Base-by-base conservation (phyloP, 768 basidiomycete species). In the Cystobasidium onofrii region DNA sequence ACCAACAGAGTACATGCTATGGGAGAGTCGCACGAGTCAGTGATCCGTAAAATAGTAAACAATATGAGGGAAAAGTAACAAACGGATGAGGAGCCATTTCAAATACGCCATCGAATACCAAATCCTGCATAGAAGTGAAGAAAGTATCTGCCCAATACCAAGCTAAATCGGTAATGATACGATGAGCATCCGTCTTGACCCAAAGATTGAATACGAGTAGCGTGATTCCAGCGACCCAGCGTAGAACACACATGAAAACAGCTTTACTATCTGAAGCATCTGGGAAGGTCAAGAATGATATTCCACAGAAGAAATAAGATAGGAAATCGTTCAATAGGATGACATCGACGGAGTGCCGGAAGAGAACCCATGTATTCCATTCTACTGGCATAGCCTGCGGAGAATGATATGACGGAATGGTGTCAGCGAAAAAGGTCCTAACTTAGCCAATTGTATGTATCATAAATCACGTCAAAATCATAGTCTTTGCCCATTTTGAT, bases 51-150 rank as follows among this genome's bases (percentile, higher is more conserved):
- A 57, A 29, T 31, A 52, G 10, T 12, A 23, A 17, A 13, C 0
- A 15, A 29, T 13, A 33, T 7, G 61, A 6, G 20, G 18, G 13
- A 10, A 27, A 29, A 46, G 43, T 61, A 17, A 31, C 17, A 65
- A 46, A 54, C 41, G 41, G 90, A 79, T 92, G 91, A 1, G 90
- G 90, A 2, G 91, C 89, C 46, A 93, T 84, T 80, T 98, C 95
- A 77, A 97, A 99, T 20, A 99, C 95, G 18, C 96, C 96, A 80
- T 99, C 95, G 78, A 99, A 99, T 1, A 97, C 89, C 17, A 98
- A 85, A 52, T 89, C 81, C 74, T 83, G 78, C 63, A 83, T 80
- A 75, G 81, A 79, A 39, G 39, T 25, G 27, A 61, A 61, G 69
- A 81, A 81, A 1, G 81, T 79, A 73, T 80, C 79, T 52, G 78